Conservation (phyloP, 257 asterid genomes). For the Anisodus tanguticus region DNA sequence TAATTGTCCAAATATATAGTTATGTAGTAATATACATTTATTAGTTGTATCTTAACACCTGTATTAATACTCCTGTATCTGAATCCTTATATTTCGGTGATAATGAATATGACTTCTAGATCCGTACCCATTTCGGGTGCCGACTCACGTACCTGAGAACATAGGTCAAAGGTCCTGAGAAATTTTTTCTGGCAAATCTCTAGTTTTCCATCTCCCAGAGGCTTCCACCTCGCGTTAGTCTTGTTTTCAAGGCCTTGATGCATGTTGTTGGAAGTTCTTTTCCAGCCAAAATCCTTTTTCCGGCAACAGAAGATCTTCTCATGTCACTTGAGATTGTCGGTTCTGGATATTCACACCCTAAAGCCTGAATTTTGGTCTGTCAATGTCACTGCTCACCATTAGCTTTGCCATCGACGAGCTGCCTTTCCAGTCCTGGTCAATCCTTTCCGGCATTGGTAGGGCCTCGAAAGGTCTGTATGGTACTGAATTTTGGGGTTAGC, state of each 20-base stretch:
- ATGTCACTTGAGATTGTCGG: background rate
- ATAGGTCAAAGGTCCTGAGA: background rate
- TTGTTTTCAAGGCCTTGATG: background rate
- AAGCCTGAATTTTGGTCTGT: background rate
- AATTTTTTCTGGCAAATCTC: background rate
- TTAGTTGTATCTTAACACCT: constrained; percentile 1
- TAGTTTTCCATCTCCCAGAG: background rate
- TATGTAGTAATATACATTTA: background rate
- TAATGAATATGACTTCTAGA: background rate
- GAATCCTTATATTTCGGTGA: constrained; percentile 6
- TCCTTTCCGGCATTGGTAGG: background rate
- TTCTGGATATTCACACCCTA: constrained; percentile 7
- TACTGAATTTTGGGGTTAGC: background rate
- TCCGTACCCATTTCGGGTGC: background rate
- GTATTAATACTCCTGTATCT: background rate
- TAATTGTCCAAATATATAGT: background rate
- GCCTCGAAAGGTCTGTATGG: background rate
- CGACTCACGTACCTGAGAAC: background rate
- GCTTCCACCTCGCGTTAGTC: background rate
- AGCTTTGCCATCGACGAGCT: background rate
- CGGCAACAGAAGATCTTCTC: background rate
- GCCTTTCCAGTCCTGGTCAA: constrained; percentile 4
- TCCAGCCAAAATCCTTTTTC: background rate
- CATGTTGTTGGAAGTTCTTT: background rate
- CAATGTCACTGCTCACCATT: background rate